Base-by-base conservation (phyloP, 768 basidiomycete genomes). In the Paxillus rubicundulus region DNA sequence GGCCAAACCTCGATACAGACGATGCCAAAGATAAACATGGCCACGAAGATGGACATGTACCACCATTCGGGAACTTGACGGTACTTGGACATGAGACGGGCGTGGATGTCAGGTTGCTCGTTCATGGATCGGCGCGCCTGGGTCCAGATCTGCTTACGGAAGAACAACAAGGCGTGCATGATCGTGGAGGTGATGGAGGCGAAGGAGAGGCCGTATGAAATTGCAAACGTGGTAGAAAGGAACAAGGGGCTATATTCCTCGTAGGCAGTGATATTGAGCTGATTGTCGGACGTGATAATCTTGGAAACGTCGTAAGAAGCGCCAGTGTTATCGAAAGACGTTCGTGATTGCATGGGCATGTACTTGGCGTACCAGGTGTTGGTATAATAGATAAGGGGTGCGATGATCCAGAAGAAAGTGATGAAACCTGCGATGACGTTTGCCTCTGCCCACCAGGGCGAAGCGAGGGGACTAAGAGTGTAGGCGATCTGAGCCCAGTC, bases 401-500 rank as follows among this genome's bases (percentile, higher is more conserved):
- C 54, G 33, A 56, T 43, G 16, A 61, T 65, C 67, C 71, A 72
- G 61, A 64, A 69, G 56, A 73, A 72, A 5, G 64, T 14, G 34
- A 74, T 8, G 52, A 73, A 72, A 18, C 75, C 77, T 6, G 50
- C 55, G 32, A 68, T 65, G n/a, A 69, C 56, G 54, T 77, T 78
- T 32, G 72, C 61, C 46, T 72, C 74, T 9, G 70, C 63, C 70
- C 75, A 77, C 60, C 70, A 66, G 63, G 64, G 63, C 9, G 62
- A 54, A 20, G 65, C 56, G 9, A 70, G 67, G 27, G 62, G 66
- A 63, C 75, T 75, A n/a, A 61, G 64, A 45, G 75, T 75, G 50
- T 80, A 88, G 4, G 85, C 82, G 48, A 89, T 87, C 63, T 86
- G 81, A 3, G 84, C 72, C 89, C 89, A 92, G 59, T 92, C 90